Evolutionary conservation across 768 basidiomycete species (phyloP), one percentile per base, ranked within the genome.

Genomic region (Lyophyllum atratum): DNA sequence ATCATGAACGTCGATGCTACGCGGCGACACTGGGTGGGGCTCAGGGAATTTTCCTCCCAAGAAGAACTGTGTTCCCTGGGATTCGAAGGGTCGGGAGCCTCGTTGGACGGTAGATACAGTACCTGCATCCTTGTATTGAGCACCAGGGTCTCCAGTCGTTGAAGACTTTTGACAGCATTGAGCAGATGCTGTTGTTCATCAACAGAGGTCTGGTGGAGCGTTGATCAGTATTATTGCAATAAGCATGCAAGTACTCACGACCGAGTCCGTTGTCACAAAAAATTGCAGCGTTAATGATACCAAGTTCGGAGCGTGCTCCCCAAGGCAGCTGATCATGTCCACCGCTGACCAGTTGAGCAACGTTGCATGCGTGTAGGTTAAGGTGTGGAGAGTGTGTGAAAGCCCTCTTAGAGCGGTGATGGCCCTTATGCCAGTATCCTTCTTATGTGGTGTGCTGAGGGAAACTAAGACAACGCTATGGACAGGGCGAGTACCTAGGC

Each of bases 81-180:
- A 46, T 45, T 45, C 11, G 34, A 15, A 9, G 28, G 43, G 21
- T 54, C 40, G 5, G 19, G 42, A 17, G 14, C 17, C 5, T 54
- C 45, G 17, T 46, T 40, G 22, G 26, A 24, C 21, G 31, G 25
- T 3, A 51, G 51, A 49, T 52, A 50, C 17, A 45, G 22, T 22
- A 26, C 49, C 37, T 40, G 46, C 29, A 43, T 49, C 56, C 53
- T n/a, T 11, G 56, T 25, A 31, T 33, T 39, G 26, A 37, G 52
- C 2, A 47, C 19, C 47, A 28, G 42, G 28, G 47, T 48, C 57
- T 14, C 26, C 10, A 54, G 29, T 11, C 11, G 11, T 37, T 12
- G 44, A 26, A 54, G 33, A 1, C 22, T 9, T 6, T 29, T n/a
- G 15, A 46, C 31, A 10, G 53, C 53, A 7, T 34, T 21, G 21